A percentile compares a stretch with the other conserved stretches of the same genome.
phyloP scores from a whole-genome alignment of 371 early-diverging fungal species.

The Dichotomocladium elegans region DNA sequence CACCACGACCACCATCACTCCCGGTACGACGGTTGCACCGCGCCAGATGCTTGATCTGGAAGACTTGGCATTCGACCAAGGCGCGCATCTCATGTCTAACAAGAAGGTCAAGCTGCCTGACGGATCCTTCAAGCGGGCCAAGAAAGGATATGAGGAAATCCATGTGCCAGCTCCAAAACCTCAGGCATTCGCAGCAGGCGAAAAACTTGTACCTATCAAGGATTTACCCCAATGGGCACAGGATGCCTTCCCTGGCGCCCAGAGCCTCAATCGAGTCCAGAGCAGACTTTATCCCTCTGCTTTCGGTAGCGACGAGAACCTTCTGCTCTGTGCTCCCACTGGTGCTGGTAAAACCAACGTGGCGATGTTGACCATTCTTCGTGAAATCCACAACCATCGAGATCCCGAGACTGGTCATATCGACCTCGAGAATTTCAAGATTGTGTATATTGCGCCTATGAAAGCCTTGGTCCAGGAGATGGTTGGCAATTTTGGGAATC shows the following conservation, averaged over 20 bases:
- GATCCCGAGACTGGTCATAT: slow-evolving; percentile 74
- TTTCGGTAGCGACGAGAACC: slow-evolving; percentile 86
- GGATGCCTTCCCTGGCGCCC: slow-evolving; percentile 71
- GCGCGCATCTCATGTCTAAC: slow-evolving; percentile 96
- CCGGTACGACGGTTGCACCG: slow-evolving; percentile 54
- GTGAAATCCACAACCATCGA: slow-evolving; percentile 77
- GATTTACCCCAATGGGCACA: slow-evolving; percentile 89
- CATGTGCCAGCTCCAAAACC: slow-evolving; percentile 91
- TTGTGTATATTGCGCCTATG: slow-evolving; percentile 99
- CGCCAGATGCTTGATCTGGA: slow-evolving; percentile 77
- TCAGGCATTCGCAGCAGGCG: slow-evolving; percentile 61
- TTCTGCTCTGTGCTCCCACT: slow-evolving; percentile 98
- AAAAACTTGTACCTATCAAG: slow-evolving; percentile 68
- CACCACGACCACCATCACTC: slow-evolving; percentile 39
- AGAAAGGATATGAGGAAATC: slow-evolving; percentile 96
- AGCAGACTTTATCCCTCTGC: slow-evolving; percentile 86
- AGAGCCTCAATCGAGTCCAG: slow-evolving; percentile 89
- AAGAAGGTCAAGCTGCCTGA: slow-evolving; percentile 91
- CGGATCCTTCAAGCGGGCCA: slow-evolving; percentile 88
- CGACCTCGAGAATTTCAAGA: slow-evolving; percentile 86
- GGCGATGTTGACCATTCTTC: slow-evolving; percentile 93
- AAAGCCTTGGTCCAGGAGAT: slow-evolving; percentile 99
- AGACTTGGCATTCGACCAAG: slow-evolving; percentile 82
- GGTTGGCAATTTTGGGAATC: slow-evolving; percentile 83
- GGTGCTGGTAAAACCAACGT: slow-evolving; percentile 99